Evolutionary conservation across 2,329 filamentous ascomycete species (phyloP).

Genomic region (Pyrenophora seminiperda): DNA sequence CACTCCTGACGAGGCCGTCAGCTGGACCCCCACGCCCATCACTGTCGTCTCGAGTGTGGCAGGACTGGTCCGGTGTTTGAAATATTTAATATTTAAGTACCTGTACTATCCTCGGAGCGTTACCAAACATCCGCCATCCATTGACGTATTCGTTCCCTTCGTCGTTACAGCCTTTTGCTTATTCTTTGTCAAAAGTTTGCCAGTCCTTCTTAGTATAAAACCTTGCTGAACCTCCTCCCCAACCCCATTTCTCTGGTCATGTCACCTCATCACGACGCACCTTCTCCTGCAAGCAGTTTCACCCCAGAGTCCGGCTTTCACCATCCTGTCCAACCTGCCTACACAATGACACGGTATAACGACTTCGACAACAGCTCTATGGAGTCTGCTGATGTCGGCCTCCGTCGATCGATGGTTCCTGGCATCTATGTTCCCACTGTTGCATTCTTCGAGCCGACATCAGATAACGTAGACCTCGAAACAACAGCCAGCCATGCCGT

Average conservation of each 20-base stretch:
- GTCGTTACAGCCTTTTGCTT: conserved; percentile 31
- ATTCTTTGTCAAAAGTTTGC: conserved; percentile 43
- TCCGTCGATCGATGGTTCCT: conserved; percentile 45
- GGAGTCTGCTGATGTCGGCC: conserved; percentile 41
- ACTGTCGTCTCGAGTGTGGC: conserved; percentile 23
- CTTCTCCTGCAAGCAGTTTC: conserved; percentile 44
- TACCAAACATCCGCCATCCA: conserved; percentile 32
- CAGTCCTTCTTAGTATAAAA: conserved; percentile 39
- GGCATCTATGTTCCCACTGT: conserved; percentile 54
- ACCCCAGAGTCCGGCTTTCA: conserved; percentile 35
- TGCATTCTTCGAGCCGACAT: conserved; percentile 51
- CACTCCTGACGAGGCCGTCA: conserved; percentile 42
- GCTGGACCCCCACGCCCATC: conserved; percentile 48
- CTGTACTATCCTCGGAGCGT: conserved; percentile 38
- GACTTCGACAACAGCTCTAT: conserved; percentile 48
- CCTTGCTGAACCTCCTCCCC: conserved; percentile 14
- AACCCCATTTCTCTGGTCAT: conserved; percentile 30
- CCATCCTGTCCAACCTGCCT: conserved; percentile 44
- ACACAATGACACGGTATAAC: conserved; percentile 43
- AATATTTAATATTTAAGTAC: conserved; percentile 50
- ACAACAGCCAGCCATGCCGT: conserved; percentile 58
- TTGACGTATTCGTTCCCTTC: conserved; percentile 46
- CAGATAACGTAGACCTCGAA: conserved; percentile 50
- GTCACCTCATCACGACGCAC: conserved; percentile 49
- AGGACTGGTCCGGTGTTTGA: conserved; percentile 31